Conservation (phyloP, 129 eudicot species). For the Artemisia annua region DNA sequence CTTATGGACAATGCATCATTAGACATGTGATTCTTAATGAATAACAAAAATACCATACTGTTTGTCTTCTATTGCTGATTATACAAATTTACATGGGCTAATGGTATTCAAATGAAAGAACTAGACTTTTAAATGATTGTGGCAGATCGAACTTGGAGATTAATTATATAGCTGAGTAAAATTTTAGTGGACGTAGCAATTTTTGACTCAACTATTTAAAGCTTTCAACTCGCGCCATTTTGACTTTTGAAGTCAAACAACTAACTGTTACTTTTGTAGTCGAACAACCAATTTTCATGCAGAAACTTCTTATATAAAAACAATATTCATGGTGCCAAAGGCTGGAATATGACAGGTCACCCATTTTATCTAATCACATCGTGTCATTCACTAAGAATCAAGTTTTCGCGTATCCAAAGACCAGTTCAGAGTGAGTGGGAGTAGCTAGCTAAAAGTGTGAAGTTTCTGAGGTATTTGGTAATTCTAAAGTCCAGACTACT, state of each 20-base stretch:
- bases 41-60: background rate
- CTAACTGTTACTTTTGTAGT: no score
- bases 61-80: background rate
- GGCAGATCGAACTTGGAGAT: no score
- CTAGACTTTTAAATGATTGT: no score
- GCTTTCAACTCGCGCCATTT: no score
- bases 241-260: no score
- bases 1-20: background rate
- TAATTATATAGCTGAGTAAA: no score
- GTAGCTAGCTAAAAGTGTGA: slow-evolving; percentile 18
- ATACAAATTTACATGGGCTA: no score
- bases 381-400: background rate
- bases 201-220: no score
- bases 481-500: slow-evolving; percentile 18
- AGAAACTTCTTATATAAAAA: background rate
- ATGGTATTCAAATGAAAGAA: no score
- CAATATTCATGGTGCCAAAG: background rate
- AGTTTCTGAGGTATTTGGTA: background rate
- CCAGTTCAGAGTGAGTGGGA: background rate
- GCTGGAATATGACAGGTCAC: background rate
- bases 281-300: no score
- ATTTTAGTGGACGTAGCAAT: no score
- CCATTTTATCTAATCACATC: background rate
- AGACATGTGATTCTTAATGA: background rate
- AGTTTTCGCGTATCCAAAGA: background rate